Conservation (phyloP, 495 filamentous ascomycete species). For the Gamarada debralockiae region DNA sequence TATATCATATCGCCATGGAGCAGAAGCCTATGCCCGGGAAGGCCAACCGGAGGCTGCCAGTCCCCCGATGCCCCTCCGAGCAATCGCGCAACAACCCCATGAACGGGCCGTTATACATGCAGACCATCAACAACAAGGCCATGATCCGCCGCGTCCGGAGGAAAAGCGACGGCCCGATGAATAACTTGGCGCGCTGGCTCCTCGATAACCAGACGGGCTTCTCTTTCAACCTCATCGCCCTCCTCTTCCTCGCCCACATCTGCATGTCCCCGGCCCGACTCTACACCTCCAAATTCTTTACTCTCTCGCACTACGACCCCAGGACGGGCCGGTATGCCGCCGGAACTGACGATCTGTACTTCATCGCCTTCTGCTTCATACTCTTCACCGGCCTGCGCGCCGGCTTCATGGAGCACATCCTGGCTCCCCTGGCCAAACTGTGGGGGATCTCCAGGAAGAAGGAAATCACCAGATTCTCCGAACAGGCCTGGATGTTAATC, state of each 20-base stretch:
- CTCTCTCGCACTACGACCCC: slow-evolving; percentile 59
- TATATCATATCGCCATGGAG: too few relatives aligned
- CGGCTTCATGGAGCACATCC: slow-evolving; percentile 60
- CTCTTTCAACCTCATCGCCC: slow-evolving; percentile 58
- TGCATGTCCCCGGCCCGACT: slow-evolving; percentile 54
- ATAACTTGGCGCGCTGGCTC: slow-evolving; percentile 14
- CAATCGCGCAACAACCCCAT: too few relatives aligned
- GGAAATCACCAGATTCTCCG: slow-evolving; percentile 58
- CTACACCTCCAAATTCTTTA: slow-evolving; percentile 62
- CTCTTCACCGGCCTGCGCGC: slow-evolving; percentile 66
- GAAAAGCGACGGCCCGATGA: slow-evolving; percentile 4
- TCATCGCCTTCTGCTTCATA: slow-evolving; percentile 61
- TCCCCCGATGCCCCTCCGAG: too few relatives aligned
- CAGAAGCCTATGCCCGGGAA: too few relatives aligned
- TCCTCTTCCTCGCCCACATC: slow-evolving; percentile 55
- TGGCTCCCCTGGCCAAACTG: slow-evolving; percentile 55
- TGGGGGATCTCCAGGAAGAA: slow-evolving; percentile 58
- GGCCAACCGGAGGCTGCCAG: too few relatives aligned
- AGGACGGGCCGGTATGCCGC: slow-evolving; percentile 51
- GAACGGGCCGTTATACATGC: too few relatives aligned
- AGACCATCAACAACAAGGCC: too few relatives aligned
- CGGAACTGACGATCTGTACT: slow-evolving; percentile 61
- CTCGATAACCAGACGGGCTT: slow-evolving; percentile 43
- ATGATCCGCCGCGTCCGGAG: too few relatives aligned
- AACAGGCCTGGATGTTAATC: slow-evolving; percentile 68